These are phyloP conservation scores for Sporothrix brasiliensis DNA, from an alignment of 2,329 filamentous ascomycete species.

Conservation along the genomic window DNA sequence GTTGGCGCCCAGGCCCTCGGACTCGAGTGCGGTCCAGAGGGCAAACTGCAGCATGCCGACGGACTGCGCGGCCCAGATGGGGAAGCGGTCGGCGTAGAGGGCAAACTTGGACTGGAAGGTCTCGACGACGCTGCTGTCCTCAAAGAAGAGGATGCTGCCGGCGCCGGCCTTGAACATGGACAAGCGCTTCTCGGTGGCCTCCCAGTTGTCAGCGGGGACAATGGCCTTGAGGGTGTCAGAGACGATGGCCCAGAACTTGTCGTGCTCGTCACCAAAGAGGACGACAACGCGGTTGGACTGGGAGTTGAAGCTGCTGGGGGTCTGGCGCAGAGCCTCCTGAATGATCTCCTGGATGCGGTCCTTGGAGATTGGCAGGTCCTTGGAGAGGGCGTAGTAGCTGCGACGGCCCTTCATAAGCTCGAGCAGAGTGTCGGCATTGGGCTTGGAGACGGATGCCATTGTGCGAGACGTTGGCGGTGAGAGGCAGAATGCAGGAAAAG, in stretches of 20 bases:
- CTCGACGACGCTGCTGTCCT: slow-evolving; percentile 70
- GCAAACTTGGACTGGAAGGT: slow-evolving; percentile 69
- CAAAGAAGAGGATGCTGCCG: slow-evolving; percentile 78
- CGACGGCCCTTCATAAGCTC: slow-evolving; percentile 69
- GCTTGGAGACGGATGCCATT: slow-evolving; percentile 45
- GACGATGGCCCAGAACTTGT: slow-evolving; percentile 81
- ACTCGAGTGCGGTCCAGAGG: slow-evolving; percentile 79
- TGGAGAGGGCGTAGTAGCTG: slow-evolving; percentile 68
- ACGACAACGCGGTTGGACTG: slow-evolving; percentile 80
- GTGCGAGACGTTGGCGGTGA: slow-evolving; percentile 31
- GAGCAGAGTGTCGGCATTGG: slow-evolving; percentile 59
- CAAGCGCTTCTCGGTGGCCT: slow-evolving; percentile 52
- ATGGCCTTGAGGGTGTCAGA: slow-evolving; percentile 66
- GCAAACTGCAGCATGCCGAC: slow-evolving; percentile 81
- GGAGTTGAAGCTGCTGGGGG: slow-evolving; percentile 85
- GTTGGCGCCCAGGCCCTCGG: slow-evolving; percentile 83
- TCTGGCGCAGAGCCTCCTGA: slow-evolving; percentile 64
- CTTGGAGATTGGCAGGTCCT: slow-evolving; percentile 61
- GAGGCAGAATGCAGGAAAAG: neutral
- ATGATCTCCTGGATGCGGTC: slow-evolving; percentile 67
- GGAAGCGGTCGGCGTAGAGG: slow-evolving; percentile 78
- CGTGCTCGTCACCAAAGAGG: slow-evolving; percentile 79
- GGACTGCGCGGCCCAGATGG: slow-evolving; percentile 73
- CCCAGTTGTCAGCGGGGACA: slow-evolving; percentile 66
- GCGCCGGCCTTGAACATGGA: slow-evolving; percentile 69